Conservation (phyloP, 768 basidiomycete genomes). For the Russula olivacea region DNA sequence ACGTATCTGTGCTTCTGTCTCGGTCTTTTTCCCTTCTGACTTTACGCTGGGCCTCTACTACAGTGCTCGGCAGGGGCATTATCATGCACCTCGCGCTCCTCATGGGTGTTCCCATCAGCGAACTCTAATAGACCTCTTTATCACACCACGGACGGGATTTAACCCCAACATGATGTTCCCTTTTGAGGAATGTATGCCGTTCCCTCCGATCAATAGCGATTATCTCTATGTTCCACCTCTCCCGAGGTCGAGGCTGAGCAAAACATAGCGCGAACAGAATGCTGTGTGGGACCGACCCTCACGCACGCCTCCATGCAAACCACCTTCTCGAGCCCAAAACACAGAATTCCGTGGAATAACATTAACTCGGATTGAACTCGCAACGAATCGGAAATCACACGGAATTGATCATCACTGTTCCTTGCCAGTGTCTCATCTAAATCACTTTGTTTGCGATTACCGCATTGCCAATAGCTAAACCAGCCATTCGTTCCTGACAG, state of each 20-base stretch:
- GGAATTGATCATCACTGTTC: background rate
- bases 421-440: background rate
- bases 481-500: too few relatives aligned
- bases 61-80: too few relatives aligned
- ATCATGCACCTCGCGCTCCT: too few relatives aligned
- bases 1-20: background rate
- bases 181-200: too few relatives aligned
- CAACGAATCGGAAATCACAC: background rate
- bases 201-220: too few relatives aligned
- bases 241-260: background rate
- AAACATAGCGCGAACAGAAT: conserved; percentile 1
- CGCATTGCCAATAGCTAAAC: background rate
- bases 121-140: too few relatives aligned
- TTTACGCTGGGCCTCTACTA: background rate
- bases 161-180: too few relatives aligned
- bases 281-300: background rate
- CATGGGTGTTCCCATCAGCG: too few relatives aligned
- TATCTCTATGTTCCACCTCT: too few relatives aligned
- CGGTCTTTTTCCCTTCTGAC: too few relatives aligned
- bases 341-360: conserved; percentile 9
- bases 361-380: background rate
- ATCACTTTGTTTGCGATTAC: background rate
- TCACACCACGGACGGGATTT: too few relatives aligned
- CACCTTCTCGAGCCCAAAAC: background rate
- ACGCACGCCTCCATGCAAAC: background rate